Conservation (phyloP, 2,329 filamentous ascomycete genomes). For the Pezicula radicicola region DNA sequence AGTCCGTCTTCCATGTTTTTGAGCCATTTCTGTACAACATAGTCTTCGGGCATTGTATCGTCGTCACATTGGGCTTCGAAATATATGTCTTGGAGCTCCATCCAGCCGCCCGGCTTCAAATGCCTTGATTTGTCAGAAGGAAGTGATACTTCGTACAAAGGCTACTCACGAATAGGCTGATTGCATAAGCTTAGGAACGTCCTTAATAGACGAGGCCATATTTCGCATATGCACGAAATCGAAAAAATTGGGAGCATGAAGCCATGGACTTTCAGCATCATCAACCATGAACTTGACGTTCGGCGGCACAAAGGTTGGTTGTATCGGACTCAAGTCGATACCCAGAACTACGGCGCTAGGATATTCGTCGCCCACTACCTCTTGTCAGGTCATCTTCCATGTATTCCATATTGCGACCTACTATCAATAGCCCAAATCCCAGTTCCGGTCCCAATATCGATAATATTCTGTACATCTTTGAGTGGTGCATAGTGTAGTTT, state of each 20-base stretch:
- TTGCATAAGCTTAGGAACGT: slow-evolving; percentile 8
- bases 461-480: slow-evolving; percentile 25
- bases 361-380: slow-evolving; percentile 13
- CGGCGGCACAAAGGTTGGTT: slow-evolving; percentile 41
- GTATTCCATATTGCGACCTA: background rate
- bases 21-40: slow-evolving; percentile 2
- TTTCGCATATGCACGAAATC: slow-evolving; percentile 13
- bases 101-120: slow-evolving; percentile 9
- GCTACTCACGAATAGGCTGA: slow-evolving; percentile 3
- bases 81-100: slow-evolving; percentile 8
- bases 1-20: slow-evolving; percentile 3
- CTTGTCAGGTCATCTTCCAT: background rate
- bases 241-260: slow-evolving; percentile 31
- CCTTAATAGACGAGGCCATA: slow-evolving; percentile 3
- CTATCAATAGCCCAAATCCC: slow-evolving; percentile 35
- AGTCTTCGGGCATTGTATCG: slow-evolving; percentile 5
- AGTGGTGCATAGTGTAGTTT: slow-evolving; percentile 16
- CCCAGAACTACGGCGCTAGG: slow-evolving; percentile 30
- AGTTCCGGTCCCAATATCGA: slow-evolving; percentile 39
- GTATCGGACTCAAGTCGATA: slow-evolving; percentile 41
- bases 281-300: too few species aligned
- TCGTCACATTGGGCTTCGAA: slow-evolving; percentile 4
- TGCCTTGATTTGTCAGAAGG: background rate
- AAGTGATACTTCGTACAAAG: background rate
- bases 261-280: slow-evolving; percentile 55